A percentile compares a stretch with the other conserved stretches of the same genome.
Conservation (phyloP, 192 early-diverging fungal species). For the Chytriomyces confervae region DNA sequence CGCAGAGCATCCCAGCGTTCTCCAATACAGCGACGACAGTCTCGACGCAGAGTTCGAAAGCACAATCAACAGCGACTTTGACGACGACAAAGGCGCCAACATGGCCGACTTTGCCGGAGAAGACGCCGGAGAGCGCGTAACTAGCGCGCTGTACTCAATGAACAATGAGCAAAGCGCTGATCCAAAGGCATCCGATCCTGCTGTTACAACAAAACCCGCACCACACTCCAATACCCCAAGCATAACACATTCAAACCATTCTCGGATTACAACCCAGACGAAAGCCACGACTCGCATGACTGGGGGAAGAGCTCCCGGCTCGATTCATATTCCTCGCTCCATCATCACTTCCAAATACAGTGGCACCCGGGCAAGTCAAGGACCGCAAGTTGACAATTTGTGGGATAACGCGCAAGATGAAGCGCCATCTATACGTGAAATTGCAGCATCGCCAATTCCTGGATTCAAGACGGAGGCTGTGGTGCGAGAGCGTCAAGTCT, state of each 20-base stretch:
- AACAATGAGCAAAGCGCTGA: neutral
- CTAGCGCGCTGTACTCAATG: neutral
- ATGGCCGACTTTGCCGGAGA: slow-evolving; percentile 21
- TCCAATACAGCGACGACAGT: slow-evolving; percentile 29
- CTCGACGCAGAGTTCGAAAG: slow-evolving; percentile 28
- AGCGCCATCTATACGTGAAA: slow-evolving; percentile 3
- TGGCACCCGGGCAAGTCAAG: slow-evolving; percentile 8
- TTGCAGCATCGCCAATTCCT: slow-evolving; percentile 4
- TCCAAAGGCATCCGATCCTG: neutral
- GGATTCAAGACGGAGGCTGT: slow-evolving; percentile 23
- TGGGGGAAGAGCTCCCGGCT: neutral
- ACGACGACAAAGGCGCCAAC: slow-evolving; percentile 4
- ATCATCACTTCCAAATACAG: slow-evolving; percentile 30
- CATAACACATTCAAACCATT: neutral
- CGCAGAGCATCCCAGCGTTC: slow-evolving; percentile 5
- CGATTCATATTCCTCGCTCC: neutral
- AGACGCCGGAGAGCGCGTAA: neutral
- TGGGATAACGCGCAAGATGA: slow-evolving; percentile 21
- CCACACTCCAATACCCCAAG: neutral
- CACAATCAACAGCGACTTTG: neutral
- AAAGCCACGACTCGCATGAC: slow-evolving; percentile 1
- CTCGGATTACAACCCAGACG: neutral
- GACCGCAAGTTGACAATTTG: slow-evolving; percentile 20
- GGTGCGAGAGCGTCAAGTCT: slow-evolving; percentile 13
- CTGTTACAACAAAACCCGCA: neutral